These are phyloP conservation scores for Penicilliopsis zonata DNA, from an alignment of 495 filamentous ascomycete species.

Conservation along the genomic window DNA sequence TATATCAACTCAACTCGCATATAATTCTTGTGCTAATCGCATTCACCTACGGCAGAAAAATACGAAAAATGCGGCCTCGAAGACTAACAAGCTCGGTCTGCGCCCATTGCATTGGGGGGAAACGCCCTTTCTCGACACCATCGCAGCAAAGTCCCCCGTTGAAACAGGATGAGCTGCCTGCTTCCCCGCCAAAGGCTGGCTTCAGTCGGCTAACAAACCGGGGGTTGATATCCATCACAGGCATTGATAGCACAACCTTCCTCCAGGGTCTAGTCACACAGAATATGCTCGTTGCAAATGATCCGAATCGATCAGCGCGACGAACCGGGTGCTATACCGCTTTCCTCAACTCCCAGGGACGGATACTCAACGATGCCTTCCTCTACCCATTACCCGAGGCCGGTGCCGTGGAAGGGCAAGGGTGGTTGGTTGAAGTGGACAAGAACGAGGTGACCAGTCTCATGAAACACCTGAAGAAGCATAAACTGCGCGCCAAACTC, in stretches of 20 bases:
- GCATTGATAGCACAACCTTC: constrained; percentile 66
- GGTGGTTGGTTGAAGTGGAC: constrained; percentile 77
- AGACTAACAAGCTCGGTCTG: constrained; percentile 13
- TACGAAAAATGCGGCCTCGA: constrained; percentile 21
- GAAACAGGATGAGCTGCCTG: constrained; percentile 11
- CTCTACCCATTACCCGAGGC: constrained; percentile 52
- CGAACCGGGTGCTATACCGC: constrained; percentile 54
- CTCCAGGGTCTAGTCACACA: constrained; percentile 79
- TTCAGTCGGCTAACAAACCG: constrained; percentile 52
- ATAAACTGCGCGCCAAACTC: constrained; percentile 74
- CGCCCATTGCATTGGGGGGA: constrained; percentile 12
- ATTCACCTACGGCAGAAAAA: not conserved
- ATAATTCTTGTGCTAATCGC: not conserved
- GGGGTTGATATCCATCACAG: constrained; percentile 64
- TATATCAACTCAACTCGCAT: too few relatives aligned
- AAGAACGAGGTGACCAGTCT: constrained; percentile 46
- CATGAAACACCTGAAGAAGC: constrained; percentile 60
- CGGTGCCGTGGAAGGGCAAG: constrained; percentile 9
- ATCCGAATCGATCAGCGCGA: constrained; percentile 17
- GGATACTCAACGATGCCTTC: constrained; percentile 80
- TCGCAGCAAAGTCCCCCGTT: constrained; percentile 6
- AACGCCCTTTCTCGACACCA: constrained; percentile 23
- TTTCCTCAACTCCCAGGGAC: constrained; percentile 77
- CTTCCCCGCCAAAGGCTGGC: constrained; percentile 22
- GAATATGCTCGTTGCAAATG: constrained; percentile 45